Base-by-base conservation (phyloP, 2,329 filamentous ascomycete genomes). In the Epichloe gansuensis region DNA sequence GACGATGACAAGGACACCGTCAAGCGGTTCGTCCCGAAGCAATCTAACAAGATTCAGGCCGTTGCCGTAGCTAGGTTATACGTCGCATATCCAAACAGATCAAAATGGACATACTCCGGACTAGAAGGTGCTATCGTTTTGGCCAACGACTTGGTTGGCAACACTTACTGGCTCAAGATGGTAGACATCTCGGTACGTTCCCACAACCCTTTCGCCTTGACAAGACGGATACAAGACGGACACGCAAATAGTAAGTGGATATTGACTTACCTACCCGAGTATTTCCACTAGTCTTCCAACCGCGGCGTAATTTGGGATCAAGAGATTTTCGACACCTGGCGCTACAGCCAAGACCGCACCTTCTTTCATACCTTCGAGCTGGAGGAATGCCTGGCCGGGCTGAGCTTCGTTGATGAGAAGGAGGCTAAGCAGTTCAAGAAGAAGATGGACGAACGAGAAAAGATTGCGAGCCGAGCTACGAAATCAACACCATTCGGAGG, bases 291-390 rank as follows among this genome's bases (percentile, higher is more conserved):
- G 84, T 78, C 88, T 53, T 75, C 84, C 49, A 84, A 82, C 64
- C 81, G 85, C 65, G 90, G 91, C 53, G 89, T 96, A 49, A 85
- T 96, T 62, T 96, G 89, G 89, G 90, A 95, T 63, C 91, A 97
- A 71, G 93, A 98, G 70, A 89, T 98, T 61, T 98, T 95, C 71
- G 91, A 98, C 60, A 83, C 82, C 49, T 97, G 95, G 76, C 76
- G 77, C 57, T 98, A 97, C 74, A 95, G 96, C 70, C 91, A 96
- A 65, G 93, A 98, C 67, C 84, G 93, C 55, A 91, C 88, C 54
- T 98, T 96, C 71, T 98, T 98, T 71, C 90, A 97, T 70, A 89
- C 88, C 5, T 98, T 98, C 66, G 93, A 98, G 71, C 78, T 95
- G 52, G 90, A 97, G 69, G 83, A 94, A 57, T 97, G 89, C 63